Evolutionary conservation across 108 stramenopile species (phyloP).

Genomic region (Schizochytrium sp.): DNA sequence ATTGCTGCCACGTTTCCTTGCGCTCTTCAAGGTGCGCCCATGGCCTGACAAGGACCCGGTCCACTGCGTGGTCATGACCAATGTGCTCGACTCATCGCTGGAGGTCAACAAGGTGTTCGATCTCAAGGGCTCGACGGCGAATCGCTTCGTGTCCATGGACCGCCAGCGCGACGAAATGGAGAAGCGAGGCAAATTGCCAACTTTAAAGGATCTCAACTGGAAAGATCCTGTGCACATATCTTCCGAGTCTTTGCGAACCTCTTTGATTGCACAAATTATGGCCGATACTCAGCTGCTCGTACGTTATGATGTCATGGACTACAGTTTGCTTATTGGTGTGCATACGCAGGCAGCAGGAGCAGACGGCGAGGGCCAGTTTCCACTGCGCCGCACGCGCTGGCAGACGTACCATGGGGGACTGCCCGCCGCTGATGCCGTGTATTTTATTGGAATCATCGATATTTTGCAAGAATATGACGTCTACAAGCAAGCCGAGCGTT

Average conservation of each 20-base stretch:
- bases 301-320: not conserved
- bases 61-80: not conserved
- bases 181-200: not conserved
- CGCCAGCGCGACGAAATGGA: not conserved
- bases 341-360: not conserved
- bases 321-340: not conserved
- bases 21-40: not conserved
- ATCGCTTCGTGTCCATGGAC: not conserved
- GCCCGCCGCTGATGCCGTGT: not conserved
- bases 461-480: not conserved
- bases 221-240: too few species aligned
- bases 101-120: not conserved
- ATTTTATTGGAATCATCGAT: not conserved
- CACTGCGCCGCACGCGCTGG: not conserved
- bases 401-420: not conserved
- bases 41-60: not conserved
- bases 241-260: not conserved
- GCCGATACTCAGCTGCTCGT: not conserved
- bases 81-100: not conserved
- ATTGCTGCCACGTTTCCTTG: not conserved
- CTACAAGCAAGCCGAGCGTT: not conserved
- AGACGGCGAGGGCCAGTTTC: not conserved
- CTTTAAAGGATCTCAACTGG: constrained; percentile 1
- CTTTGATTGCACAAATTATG: not conserved
- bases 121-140: not conserved